These are phyloP conservation scores for Pinus taeda DNA, from an alignment of 75 land plant species.

Conservation along the genomic window DNA sequence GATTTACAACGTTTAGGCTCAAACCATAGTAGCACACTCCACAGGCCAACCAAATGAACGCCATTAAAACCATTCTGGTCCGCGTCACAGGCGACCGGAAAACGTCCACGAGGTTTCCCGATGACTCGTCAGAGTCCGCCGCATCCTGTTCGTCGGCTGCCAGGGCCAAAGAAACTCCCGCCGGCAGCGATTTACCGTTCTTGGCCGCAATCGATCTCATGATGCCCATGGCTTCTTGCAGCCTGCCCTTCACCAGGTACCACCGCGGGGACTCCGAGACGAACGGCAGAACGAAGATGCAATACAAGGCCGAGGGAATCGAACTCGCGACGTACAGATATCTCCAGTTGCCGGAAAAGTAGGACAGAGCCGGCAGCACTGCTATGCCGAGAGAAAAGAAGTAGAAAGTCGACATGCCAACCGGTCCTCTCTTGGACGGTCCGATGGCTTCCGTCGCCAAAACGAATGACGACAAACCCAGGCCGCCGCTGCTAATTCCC, in stretches of 20 bases:
- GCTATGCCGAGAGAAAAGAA: slow-evolving; percentile 47
- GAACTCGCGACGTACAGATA: slow-evolving; percentile 30
- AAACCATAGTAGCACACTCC: slow-evolving; percentile 49
- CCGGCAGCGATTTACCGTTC: slow-evolving; percentile 33
- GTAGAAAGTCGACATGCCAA: slow-evolving; percentile 38
- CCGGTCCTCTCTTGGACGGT: slow-evolving; percentile 36
- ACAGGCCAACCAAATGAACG: slow-evolving; percentile 29
- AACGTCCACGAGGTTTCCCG: slow-evolving; percentile 14
- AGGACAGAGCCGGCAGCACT: slow-evolving; percentile 37
- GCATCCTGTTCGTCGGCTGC: slow-evolving; percentile 41
- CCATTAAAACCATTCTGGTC: slow-evolving; percentile 17
- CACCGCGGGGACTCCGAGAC: slow-evolving; percentile 49
- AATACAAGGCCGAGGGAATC: slow-evolving; percentile 21
- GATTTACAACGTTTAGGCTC: slow-evolving; percentile 42
- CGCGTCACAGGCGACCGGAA: slow-evolving; percentile 20
- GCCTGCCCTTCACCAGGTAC: slow-evolving; percentile 27
- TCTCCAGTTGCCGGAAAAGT: slow-evolving; percentile 33
- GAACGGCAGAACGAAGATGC: slow-evolving; percentile 29
- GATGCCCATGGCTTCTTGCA: slow-evolving; percentile 25
- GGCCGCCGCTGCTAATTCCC: slow-evolving; percentile 33
- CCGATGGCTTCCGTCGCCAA: slow-evolving; percentile 49
- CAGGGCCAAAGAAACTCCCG: background rate
- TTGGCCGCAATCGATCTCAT: slow-evolving; percentile 24
- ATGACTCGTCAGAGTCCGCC: background rate
- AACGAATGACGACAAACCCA: slow-evolving; percentile 41